Conservation (phyloP, 2,329 filamentous ascomycete genomes). For the Phyllosticta paracitricarpa region DNA sequence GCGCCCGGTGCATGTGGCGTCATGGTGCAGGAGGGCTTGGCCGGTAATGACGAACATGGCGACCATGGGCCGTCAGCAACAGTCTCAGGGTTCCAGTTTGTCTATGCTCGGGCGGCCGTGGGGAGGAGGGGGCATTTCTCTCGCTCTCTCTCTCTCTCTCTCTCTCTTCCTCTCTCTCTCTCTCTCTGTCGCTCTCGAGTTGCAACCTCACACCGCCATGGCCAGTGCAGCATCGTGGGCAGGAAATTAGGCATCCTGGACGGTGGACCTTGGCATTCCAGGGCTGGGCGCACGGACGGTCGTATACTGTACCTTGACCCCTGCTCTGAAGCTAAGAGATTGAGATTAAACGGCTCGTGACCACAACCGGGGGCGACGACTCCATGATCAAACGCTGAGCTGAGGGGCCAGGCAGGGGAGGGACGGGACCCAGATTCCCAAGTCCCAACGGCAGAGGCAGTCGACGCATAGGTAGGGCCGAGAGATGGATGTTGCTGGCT, state of each 20-base stretch:
- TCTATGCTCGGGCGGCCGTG: no score
- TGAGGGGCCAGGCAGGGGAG: background rate
- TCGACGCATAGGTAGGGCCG: background rate
- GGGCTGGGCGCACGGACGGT: background rate
- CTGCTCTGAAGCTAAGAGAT: constrained; percentile 6
- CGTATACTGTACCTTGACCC: background rate
- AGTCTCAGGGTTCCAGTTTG: no score
- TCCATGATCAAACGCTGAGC: constrained; percentile 7
- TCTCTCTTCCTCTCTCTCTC: no score
- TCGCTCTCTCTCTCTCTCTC: no score
- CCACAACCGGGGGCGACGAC: constrained; percentile 1
- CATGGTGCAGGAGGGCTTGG: constrained; percentile 1
- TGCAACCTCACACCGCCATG: constrained; percentile 3
- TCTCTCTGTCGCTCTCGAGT: no score
- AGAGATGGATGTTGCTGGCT: background rate
- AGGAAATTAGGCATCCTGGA: constrained; percentile 9
- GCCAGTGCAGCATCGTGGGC: background rate
- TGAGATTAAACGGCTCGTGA: constrained; percentile 11
- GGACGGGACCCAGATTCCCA: no score
- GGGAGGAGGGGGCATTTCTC: no score
- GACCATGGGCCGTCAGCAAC: background rate
- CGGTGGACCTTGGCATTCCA: background rate
- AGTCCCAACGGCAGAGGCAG: background rate
- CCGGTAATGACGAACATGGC: constrained; percentile 8
- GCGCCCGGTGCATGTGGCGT: background rate